Base-by-base conservation (phyloP, 1,139 yeast species). In the Zhuliangozyma blackwelliae region DNA sequence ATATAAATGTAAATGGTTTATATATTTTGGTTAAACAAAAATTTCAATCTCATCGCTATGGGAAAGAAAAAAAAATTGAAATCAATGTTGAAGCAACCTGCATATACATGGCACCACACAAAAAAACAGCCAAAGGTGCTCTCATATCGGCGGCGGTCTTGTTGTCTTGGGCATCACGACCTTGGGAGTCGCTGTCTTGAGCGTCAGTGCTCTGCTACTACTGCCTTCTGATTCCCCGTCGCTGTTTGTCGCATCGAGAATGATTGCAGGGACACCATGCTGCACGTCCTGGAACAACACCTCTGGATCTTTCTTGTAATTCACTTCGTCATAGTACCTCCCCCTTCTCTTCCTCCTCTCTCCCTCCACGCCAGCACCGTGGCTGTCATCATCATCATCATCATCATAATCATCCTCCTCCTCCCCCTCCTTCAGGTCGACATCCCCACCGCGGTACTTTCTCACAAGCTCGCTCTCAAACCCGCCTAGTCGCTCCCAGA, bases 401-500 rank as follows among this genome's bases (percentile, higher is more conserved):
- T 16, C n/a, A n/a, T n/a, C n/a, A n/a, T n/a, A n/a, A n/a, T n/a
- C n/a, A n/a, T n/a, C n/a, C n/a, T n/a, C n/a, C n/a, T n/a, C n/a
- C n/a, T n/a, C n/a, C n/a, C n/a, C n/a, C n/a, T n/a, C 16, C 16
- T 22, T 27, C 32, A 13, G 20, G 30, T 29, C 13, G 31, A 31
- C 7, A 26, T 19, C 16, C 27, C 31, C 21, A 12, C 25, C 9
- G 29, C 47, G 54, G 5, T 47, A 61, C 35, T 54, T 63, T 30
- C 65, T 48, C 5, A 67, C 70, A n/a, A 57, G 51, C 13, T 55
- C 49, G 40, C 72, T 62, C 25, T 65, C 63, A 28, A 57, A 44
- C 0, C 72, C 72, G 1, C 75, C 75, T 27, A 70, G 48, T 36
- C 74, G 48, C 41, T 70, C 72, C 76, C 76, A 70, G 16, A 70